Evolutionary conservation across 2,329 filamentous ascomycete genomes (phyloP).

Genomic region (Apiospora pterosperma): DNA sequence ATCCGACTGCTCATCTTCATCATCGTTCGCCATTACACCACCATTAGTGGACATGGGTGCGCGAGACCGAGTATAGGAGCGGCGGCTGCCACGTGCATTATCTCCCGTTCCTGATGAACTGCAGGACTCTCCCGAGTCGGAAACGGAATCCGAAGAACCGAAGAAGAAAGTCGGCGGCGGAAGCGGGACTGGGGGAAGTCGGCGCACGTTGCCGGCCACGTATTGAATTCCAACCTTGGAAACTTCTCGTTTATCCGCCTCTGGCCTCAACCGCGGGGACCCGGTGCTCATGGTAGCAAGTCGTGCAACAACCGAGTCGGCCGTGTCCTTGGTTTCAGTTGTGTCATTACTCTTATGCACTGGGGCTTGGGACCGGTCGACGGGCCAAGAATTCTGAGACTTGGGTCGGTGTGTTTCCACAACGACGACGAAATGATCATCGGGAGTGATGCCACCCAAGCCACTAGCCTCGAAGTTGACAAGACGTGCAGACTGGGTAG

Average conservation of each 20-base stretch:
- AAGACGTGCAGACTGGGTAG: constrained; percentile 31
- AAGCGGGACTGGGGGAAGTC: constrained; percentile 43
- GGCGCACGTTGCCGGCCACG: constrained; percentile 36
- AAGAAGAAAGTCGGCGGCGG: constrained; percentile 52
- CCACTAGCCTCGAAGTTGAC: constrained; percentile 53
- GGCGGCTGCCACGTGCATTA: constrained; percentile 7
- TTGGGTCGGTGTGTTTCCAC: constrained; percentile 48
- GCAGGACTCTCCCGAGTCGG: constrained; percentile 18
- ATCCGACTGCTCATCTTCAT: not conserved
- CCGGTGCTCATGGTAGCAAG: constrained; percentile 39
- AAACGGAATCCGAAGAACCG: constrained; percentile 36
- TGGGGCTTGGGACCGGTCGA: constrained; percentile 8
- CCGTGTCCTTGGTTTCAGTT: constrained; percentile 19
- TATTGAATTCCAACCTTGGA: constrained; percentile 42
- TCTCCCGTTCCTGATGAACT: constrained; percentile 10
- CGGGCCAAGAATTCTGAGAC: constrained; percentile 1
- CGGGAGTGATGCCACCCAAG: constrained; percentile 55
- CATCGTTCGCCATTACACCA: not conserved
- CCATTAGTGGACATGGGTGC: not conserved
- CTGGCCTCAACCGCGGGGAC: constrained; percentile 25
- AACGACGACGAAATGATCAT: constrained; percentile 60
- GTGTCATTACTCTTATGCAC: not conserved
- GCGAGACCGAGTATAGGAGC: not conserved
- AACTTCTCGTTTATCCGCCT: not conserved
- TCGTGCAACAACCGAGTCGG: constrained; percentile 38